Base-by-base conservation (phyloP, 1,139 yeast genomes). In the Magnusiomyces tetraspermus region DNA sequence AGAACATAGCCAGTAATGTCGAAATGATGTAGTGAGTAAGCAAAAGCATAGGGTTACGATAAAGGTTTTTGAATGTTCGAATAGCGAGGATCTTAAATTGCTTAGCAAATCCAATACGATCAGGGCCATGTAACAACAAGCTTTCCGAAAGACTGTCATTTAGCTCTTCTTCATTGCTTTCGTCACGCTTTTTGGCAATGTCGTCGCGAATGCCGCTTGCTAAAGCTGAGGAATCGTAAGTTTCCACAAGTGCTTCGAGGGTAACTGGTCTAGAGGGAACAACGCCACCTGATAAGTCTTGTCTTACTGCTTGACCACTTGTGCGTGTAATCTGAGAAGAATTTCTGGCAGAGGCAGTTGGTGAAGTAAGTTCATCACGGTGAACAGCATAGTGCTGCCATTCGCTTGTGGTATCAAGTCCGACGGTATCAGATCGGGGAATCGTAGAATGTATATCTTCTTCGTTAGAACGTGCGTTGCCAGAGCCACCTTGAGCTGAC, bases 381-480 rank as follows among this genome's bases (percentile, higher is more conserved):
- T 88, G 96, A n/a, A 78, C 78, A 0, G 95, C 96, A 65, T 75
- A 81, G 67, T 87, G 96, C 53, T 82, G 89, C 96, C 97, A 89
- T 68, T 87, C 96, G 40, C 82, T 73, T 8, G 90, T 85, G 3
- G 85, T 76, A 59, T 69, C 72, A 22, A 60, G 59, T 3, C 55
- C 57, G 43, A 33, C 59, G 49, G 38, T 62, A 57, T 52, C 56
- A 11, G 53, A 30, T 31, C 59, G 22, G 2, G 56, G 55, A 42
- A 54, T 43, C 2, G 60, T 58, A 22, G 53, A 53, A 43, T 63
- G 64, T 2, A 82, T 80, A 19, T 74, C 76, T 8, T 71, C 69
- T 13, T 68, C 65, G 26, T 70, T 63, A 22, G 68, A 54, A 22
- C 62, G 19, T 33, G 30, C 6, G n/a, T n/a, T 3, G 8, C 5